phyloP scores from a whole-genome alignment of 208 protist genomes.

The Porcisia deanei region DNA sequence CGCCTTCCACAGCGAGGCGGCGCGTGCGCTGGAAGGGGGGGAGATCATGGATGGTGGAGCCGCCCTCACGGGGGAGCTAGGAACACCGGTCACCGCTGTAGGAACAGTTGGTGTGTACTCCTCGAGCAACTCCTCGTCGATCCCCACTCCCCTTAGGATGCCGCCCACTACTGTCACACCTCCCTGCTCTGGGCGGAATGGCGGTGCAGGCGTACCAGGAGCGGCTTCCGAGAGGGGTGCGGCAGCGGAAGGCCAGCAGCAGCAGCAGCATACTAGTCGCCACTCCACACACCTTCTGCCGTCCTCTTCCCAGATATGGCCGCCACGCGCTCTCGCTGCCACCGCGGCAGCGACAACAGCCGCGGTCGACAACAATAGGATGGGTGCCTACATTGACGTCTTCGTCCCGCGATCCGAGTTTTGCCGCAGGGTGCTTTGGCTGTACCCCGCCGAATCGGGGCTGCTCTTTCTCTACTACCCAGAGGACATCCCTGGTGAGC shows the following conservation, averaged over 20 bases:
- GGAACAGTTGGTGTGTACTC: not conserved
- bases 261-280: not conserved
- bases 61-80: not conserved
- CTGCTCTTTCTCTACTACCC: constrained; percentile 81
- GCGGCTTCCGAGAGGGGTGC: not conserved
- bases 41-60: not conserved
- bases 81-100: too few species aligned
- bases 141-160: constrained; percentile 15
- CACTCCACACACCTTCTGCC: not conserved
- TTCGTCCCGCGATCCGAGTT: constrained; percentile 85
- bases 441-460: constrained; percentile 68
- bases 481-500: constrained; percentile 79
- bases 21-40: not conserved
- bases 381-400: constrained; percentile 65
- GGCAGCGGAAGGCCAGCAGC: not conserved
- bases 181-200: not conserved
- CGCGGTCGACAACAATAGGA: constrained; percentile 17
- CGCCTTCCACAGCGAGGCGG: not conserved
- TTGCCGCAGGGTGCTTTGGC: constrained; percentile 68
- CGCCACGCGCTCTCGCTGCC: not conserved
- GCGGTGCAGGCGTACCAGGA: not conserved
- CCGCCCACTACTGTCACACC: not conserved
- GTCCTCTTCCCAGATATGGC: not conserved
- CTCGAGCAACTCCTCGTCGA: constrained; percentile 10
- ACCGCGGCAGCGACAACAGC: not conserved